phyloP scores from a whole-genome alignment of 257 asterid genomes.

The Petunia axillaris region DNA sequence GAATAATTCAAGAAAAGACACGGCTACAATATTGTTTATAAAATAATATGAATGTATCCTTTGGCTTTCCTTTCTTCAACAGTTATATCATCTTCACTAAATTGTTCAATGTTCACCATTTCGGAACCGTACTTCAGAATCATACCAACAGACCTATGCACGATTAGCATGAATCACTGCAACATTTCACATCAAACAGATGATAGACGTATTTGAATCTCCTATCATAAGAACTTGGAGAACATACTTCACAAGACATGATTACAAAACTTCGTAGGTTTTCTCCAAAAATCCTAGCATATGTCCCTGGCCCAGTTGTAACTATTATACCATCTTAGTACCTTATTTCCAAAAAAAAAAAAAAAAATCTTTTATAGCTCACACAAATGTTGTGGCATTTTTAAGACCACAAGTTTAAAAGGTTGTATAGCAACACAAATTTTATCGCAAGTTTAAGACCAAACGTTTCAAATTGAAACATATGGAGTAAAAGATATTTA shows the following conservation, averaged over 20 bases:
- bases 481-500: no score
- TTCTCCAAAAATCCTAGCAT: no score
- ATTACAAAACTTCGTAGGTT: not conserved
- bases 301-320: no score
- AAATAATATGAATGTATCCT: not conserved
- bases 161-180: no score
- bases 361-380: no score
- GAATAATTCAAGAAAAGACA: constrained; percentile 12
- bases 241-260: constrained; percentile 22
- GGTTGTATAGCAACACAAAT: no score
- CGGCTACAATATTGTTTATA: constrained; percentile 8
- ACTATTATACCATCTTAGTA: no score
- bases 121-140: constrained; percentile 10
- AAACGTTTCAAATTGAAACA: no score
- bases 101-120: not conserved
- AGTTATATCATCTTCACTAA: not conserved
- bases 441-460: no score
- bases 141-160: not conserved
- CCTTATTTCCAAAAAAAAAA: no score
- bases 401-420: no score
- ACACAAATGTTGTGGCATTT: no score
- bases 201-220: not conserved
- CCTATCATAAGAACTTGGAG: constrained; percentile 8
- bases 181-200: not conserved
- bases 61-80: constrained; percentile 13